phyloP scores from a whole-genome alignment of 2,329 filamentous ascomycete species.

The Diaporthe velutina region DNA sequence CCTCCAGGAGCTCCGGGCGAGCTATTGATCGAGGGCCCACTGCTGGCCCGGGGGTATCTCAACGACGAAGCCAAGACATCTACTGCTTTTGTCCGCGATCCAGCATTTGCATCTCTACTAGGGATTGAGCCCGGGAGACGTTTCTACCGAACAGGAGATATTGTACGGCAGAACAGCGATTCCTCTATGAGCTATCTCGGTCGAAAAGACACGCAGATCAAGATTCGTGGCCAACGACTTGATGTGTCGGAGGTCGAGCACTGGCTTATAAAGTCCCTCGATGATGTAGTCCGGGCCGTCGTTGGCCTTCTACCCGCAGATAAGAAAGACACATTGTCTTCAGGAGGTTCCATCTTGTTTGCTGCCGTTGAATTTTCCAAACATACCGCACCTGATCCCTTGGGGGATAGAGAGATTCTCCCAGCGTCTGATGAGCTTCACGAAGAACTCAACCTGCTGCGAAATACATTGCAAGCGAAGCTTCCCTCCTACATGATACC shows the following conservation, averaged over 20 bases:
- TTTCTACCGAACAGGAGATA: background rate
- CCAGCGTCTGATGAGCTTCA: background rate
- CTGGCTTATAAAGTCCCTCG: background rate
- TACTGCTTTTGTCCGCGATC: background rate
- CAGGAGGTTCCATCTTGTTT: background rate
- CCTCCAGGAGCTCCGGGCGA: background rate
- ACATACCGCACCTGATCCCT: background rate
- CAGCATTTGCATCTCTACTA: background rate
- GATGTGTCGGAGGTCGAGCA: background rate
- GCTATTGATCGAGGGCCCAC: background rate
- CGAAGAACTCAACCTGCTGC: background rate
- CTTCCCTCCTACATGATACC: background rate
- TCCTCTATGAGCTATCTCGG: background rate
- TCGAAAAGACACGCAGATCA: background rate
- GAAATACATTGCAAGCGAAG: background rate
- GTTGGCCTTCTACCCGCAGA: background rate
- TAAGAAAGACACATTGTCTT: background rate
- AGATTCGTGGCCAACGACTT: background rate
- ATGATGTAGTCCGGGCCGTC: background rate
- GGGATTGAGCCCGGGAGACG: background rate
- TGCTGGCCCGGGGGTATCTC: background rate
- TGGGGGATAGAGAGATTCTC: background rate
- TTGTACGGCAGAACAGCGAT: background rate
- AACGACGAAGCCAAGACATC: background rate
- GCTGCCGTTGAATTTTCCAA: background rate